Evolutionary conservation across 2,329 filamentous ascomycete species (phyloP).

Genomic region (Aspergillus jensenii): DNA sequence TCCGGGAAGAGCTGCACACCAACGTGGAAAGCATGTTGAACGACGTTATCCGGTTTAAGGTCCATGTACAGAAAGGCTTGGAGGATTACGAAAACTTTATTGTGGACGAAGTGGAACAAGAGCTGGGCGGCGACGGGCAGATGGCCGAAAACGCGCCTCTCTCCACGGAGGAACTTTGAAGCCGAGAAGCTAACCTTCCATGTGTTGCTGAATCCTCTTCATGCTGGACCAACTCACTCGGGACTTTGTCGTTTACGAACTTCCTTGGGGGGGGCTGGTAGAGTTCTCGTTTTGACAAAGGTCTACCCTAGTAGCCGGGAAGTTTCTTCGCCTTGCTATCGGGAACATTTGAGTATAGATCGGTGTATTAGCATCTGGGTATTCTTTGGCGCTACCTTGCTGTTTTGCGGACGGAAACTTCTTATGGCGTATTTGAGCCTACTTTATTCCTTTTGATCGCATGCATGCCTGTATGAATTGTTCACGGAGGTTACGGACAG

Average conservation of each 20-base stretch:
- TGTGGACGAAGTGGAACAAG: conserved; percentile 85
- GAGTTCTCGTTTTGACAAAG: neutral
- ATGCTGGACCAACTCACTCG: neutral
- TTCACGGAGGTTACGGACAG: neutral
- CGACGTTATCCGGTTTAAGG: conserved; percentile 97
- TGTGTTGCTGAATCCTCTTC: neutral
- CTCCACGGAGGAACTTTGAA: conserved; percentile 13
- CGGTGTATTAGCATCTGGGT: neutral
- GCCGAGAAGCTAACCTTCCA: neutral
- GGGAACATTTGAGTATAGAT: neutral
- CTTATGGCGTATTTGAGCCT: neutral
- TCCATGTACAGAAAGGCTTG: conserved; percentile 87
- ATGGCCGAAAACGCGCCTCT: conserved; percentile 28
- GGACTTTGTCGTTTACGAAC: neutral
- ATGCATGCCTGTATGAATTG: conserved; percentile 2
- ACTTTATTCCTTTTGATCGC: neutral
- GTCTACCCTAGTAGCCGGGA: neutral
- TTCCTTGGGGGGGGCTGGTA: neutral
- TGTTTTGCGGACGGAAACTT: neutral
- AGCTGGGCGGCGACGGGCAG: conserved; percentile 66
- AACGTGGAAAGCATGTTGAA: conserved; percentile 95
- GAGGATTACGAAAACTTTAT: conserved; percentile 96
- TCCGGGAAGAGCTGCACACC: conserved; percentile 96
- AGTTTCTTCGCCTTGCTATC: neutral
- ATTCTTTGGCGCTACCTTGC: neutral